phyloP scores from a whole-genome alignment of 306 rosid genomes.

The Oemleria cerasiformis region DNA sequence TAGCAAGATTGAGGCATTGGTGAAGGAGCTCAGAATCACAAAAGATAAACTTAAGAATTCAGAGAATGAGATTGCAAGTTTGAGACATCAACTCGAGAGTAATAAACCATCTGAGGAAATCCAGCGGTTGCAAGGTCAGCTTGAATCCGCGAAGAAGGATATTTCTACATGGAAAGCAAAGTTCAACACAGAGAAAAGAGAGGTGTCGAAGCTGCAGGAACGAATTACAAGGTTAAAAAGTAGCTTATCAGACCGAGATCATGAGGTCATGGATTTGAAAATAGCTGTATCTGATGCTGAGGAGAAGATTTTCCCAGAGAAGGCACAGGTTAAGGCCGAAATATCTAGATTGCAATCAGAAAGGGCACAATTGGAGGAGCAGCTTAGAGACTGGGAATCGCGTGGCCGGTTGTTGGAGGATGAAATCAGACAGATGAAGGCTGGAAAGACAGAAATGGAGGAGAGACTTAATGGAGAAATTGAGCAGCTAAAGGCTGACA shows the following conservation, averaged over 20 bases:
- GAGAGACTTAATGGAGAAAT: slow-evolving; percentile 47
- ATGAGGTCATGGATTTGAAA: slow-evolving; percentile 81
- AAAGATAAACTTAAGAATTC: slow-evolving; percentile 56
- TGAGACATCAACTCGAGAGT: slow-evolving; percentile 51
- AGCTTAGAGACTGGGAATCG: slow-evolving; percentile 62
- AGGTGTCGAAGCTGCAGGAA: slow-evolving; percentile 71
- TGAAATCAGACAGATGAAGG: slow-evolving; percentile 66
- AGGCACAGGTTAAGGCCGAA: slow-evolving; percentile 74
- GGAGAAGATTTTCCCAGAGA: slow-evolving; percentile 92
- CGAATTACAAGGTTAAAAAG: slow-evolving; percentile 60
- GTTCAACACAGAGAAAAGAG: slow-evolving; percentile 69
- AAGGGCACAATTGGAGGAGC: slow-evolving; percentile 43
- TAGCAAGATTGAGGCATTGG: slow-evolving; percentile 35
- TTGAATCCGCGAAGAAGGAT: slow-evolving; percentile 64
- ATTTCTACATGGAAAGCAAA: slow-evolving; percentile 55
- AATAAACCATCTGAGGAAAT: slow-evolving; percentile 51
- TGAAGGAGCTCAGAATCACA: slow-evolving; percentile 53
- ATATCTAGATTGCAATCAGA: slow-evolving; percentile 55
- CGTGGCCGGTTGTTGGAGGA: slow-evolving; percentile 73
- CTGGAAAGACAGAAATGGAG: slow-evolving; percentile 52
- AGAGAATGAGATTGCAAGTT: slow-evolving; percentile 49
- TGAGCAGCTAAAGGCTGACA: slow-evolving; percentile 42
- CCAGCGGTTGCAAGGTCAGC: slow-evolving; percentile 56
- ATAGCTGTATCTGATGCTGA: slow-evolving; percentile 88
- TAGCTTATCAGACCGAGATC: slow-evolving; percentile 75